phyloP scores from a whole-genome alignment of 129 eudicot genomes.

The Arctium minus region DNA sequence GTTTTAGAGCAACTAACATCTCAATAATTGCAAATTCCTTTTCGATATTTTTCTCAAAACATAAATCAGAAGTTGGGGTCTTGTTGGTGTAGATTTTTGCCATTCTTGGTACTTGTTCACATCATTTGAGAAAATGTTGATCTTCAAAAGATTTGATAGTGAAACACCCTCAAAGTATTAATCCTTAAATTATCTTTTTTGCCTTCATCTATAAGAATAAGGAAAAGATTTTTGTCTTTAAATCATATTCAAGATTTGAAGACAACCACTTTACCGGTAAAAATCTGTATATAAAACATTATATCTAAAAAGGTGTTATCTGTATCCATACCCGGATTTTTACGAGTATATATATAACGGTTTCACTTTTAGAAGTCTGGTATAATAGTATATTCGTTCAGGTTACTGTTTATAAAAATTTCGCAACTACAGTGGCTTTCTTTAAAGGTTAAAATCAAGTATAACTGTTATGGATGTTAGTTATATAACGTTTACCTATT shows the following conservation, averaged over 20 bases:
- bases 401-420: too few relatives aligned
- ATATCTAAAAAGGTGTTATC: background rate
- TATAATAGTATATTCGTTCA: background rate
- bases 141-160: constrained; percentile 33
- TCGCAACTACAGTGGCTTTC: too few relatives aligned
- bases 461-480: background rate
- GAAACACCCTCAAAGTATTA: background rate
- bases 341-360: background rate
- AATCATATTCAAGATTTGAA: background rate
- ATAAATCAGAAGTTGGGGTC: constrained; percentile 15
- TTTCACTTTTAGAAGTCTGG: background rate
- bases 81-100: constrained; percentile 28
- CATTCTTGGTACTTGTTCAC: background rate
- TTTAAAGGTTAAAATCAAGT: background rate
- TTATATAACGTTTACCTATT: too few relatives aligned
- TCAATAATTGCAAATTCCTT: constrained; percentile 6
- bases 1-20: constrained; percentile 12
- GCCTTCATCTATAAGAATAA: background rate
- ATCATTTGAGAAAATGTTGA: constrained; percentile 14
- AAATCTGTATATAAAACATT: background rate
- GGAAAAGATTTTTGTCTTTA: background rate
- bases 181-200: background rate
- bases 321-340: background rate
- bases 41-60: constrained; percentile 7
- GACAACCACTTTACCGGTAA: background rate